phyloP scores from a whole-genome alignment of 2,329 filamentous ascomycete genomes.

The Aspergillus quadricinctus region DNA sequence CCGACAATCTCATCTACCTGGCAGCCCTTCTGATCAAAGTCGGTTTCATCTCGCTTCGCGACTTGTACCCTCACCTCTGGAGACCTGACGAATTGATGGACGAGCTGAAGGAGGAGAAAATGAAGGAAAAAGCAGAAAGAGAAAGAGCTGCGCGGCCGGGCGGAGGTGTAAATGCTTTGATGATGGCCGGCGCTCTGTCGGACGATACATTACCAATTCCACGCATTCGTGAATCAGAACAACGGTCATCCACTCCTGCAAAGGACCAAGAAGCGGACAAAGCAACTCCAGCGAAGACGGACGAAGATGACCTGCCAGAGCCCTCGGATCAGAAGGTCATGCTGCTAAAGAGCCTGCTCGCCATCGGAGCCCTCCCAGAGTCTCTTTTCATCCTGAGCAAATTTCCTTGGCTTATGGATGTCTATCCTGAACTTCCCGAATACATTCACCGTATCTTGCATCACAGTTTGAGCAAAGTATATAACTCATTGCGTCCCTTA shows the following conservation, averaged over 20 bases:
- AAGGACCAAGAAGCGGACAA: slow-evolving; percentile 51
- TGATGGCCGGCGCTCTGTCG: slow-evolving; percentile 77
- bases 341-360: slow-evolving; percentile 77
- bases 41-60: slow-evolving; percentile 87
- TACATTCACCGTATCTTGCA: slow-evolving; percentile 81
- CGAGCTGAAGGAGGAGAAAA: slow-evolving; percentile 61
- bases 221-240: slow-evolving; percentile 49
- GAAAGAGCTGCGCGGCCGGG: slow-evolving; percentile 68
- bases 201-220: slow-evolving; percentile 65
- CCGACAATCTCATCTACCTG: slow-evolving; percentile 88
- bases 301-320: slow-evolving; percentile 57
- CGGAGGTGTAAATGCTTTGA: slow-evolving; percentile 73
- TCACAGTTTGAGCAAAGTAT: slow-evolving; percentile 75
- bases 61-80: slow-evolving; percentile 89
- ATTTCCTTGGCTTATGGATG: slow-evolving; percentile 87
- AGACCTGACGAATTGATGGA: slow-evolving; percentile 82
- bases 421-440: slow-evolving; percentile 74
- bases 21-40: slow-evolving; percentile 92
- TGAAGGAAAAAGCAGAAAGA: slow-evolving; percentile 73
- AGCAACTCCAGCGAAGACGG: slow-evolving; percentile 29
- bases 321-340: slow-evolving; percentile 84
- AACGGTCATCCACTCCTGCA: slow-evolving; percentile 50
- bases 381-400: slow-evolving; percentile 86
- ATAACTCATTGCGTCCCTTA: slow-evolving; percentile 50
- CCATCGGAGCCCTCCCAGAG: slow-evolving; percentile 89